A percentile compares a stretch with the other conserved stretches of the same genome.
Conservation (phyloP, 495 filamentous ascomycete genomes). For the Venustampulla echinocandica region DNA sequence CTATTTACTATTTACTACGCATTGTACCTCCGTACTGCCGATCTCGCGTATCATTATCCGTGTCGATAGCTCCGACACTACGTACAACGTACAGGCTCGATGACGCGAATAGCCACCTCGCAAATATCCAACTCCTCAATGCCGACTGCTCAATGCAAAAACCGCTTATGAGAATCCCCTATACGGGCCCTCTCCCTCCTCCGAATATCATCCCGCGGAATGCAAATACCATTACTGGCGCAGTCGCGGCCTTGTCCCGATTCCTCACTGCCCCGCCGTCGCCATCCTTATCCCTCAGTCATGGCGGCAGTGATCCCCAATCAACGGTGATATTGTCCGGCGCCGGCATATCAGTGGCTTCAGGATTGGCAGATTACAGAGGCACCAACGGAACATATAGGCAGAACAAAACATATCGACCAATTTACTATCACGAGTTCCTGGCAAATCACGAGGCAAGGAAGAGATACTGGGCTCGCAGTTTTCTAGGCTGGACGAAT, state of each 20-base stretch:
- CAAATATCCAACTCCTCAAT: conserved; percentile 4
- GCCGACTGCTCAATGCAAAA: conserved; percentile 43
- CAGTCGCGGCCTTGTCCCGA: conserved; percentile 61
- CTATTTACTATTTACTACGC: no score
- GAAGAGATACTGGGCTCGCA: conserved; percentile 93
- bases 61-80: no score
- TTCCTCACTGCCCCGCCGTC: conserved; percentile 60
- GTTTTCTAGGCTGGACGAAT: conserved; percentile 85
- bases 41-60: no score
- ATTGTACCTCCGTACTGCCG: no score
- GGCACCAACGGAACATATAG: conserved; percentile 86
- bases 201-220: conserved; percentile 63
- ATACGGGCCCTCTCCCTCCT: conserved; percentile 73
- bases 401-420: conserved; percentile 77
- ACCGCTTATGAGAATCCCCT: conserved; percentile 80
- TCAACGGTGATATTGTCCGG: conserved; percentile 76
- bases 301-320: conserved; percentile 28
- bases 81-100: no score
- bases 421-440: conserved; percentile 92
- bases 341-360: conserved; percentile 88
- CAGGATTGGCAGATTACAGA: conserved; percentile 87
- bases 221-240: conserved; percentile 60
- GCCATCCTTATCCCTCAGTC: conserved; percentile 28
- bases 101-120: no score
- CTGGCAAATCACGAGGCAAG: conserved; percentile 70